Evolutionary conservation across 2,329 filamentous ascomycete genomes (phyloP), one percentile per base, ranked within the genome.

Genomic region (Botrytis hyacinthi): DNA sequence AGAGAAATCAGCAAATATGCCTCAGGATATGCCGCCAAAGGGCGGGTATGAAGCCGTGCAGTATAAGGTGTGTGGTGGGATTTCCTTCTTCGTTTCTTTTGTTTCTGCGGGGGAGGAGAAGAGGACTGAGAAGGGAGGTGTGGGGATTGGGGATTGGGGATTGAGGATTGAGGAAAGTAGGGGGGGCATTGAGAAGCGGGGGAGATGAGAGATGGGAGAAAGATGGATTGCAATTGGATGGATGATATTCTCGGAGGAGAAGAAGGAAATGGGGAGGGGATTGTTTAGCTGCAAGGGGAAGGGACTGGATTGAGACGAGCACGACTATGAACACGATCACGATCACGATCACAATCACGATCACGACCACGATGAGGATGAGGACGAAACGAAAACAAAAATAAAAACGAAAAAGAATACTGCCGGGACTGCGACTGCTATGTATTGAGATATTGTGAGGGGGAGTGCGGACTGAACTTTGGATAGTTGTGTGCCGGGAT

Each of bases 11-110:
- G 46, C 32, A 87, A 91, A 78, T 82, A 98, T 98, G 95, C 91
- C 93, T 87, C 95, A 98, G 89, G 96, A 99, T 88, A 93, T 99
- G 90, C 96, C 96, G 86, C 96, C 96, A 80, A 84, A 85, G 82
- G 96, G 95, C 87, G 96, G 96, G 88, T 99, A 99, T 85, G 92
- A 91, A 84, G 92, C 95, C 84, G 92, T 99, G 78, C 96, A 99
- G 86, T 99, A 98, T 88, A 97, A 97, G 90, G 93, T 95, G 84
- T 85, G 75, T 51, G 67, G 75, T 51, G 69, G 61, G 65, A 37
- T 42, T 85, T 74, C 67, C 62, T 40, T 63, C 14, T 60, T 44
- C 61, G 32, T 65, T n/a, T 66, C 12, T 40, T 22, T 22, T 10
- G 54, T 4, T 4, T 22, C 32, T 26, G n/a, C 9, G 46, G 54